Evolutionary conservation across 257 asterid genomes (phyloP), one percentile per base, ranked within the genome.

Genomic region (Nemophila menziesii): DNA sequence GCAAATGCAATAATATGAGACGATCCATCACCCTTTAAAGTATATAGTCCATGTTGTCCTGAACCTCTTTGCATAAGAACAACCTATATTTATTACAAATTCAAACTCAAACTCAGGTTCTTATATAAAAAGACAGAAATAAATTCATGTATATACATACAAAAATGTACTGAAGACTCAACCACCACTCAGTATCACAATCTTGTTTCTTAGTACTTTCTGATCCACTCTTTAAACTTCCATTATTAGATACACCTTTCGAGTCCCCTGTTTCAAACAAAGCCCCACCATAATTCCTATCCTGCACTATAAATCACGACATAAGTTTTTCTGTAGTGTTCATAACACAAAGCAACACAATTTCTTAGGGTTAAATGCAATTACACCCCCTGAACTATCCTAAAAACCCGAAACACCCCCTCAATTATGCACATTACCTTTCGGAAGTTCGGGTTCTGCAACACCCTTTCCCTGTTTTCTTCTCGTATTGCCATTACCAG

Each of bases 1-100:
- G 85, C 85, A 65, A 89, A 89, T 22, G 86, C 85, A 42, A 89
- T 92, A 16, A 69, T 60, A 52, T 72, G 74, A 65, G 98, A 68
- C 44, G 42, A 46, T 8, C 18, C 58, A 46, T 53, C 67, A 12
- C 67, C 57, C 65, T 54, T 73, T 37, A 81, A 37, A 36, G 78
- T 64, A 49, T 67, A 81, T 15, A 68, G 65, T 45, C 92, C 93
- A 45, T 46, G 65, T 13, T 52, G 63, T 46, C 75, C 69, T 62
- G 66, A 41, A 47, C 72, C 67, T 52, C 75, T 63, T 55, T 22
- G 73, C 93, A 86, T 76, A 43, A 68, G 52, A 37, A 86, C 64
- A 52, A 41, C 83, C 96, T 86, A 67, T 13, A 22, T 19, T 40
- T 12, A n/a, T 24, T 18, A 13, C 4, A 5, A 13, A 4, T 8